Conservation (phyloP, 164 flowering plant species). For the Liquidambar formosana region DNA sequence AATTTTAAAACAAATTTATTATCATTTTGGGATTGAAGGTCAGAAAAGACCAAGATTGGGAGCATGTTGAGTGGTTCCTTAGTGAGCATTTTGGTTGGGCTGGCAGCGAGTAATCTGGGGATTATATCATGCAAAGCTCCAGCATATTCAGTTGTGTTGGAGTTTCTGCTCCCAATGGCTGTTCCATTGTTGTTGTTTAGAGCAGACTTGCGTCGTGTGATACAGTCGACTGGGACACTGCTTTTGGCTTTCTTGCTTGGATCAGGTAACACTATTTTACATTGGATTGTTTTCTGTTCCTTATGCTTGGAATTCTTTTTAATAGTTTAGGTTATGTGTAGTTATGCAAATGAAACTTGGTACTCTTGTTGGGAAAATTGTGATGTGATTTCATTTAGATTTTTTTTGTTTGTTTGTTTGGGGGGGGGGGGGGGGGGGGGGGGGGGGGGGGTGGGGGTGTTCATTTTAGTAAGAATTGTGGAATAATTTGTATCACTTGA, state of each 20-base stretch:
- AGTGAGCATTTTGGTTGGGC: slow-evolving; percentile 75
- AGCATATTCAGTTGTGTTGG: slow-evolving; percentile 61
- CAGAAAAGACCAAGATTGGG: slow-evolving; percentile 83
- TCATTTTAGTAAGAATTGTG: too few species aligned
- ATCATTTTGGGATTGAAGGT: slow-evolving; percentile 43
- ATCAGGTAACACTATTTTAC: slow-evolving; percentile 44
- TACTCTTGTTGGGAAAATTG: too few species aligned
- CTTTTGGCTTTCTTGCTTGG: slow-evolving; percentile 80
- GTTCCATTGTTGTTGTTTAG: slow-evolving; percentile 73
- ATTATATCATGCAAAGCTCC: slow-evolving; percentile 61
- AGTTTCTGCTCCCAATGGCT: slow-evolving; percentile 69
- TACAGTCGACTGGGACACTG: slow-evolving; percentile 75
- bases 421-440: too few species aligned
- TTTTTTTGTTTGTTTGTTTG: too few species aligned
- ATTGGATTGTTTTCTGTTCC: neutral
- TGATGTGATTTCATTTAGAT: too few species aligned
- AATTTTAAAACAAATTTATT: neutral
- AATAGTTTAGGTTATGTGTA: neutral
- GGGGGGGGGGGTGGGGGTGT: too few species aligned
- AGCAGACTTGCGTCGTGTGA: slow-evolving; percentile 76
- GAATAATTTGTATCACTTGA: too few species aligned
- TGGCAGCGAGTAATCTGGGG: slow-evolving; percentile 85
- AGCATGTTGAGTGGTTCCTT: slow-evolving; percentile 71
- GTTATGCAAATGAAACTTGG: neutral
- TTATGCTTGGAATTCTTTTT: neutral